A percentile compares a stretch with the other conserved stretches of the same genome.
Evolutionary conservation across 495 filamentous ascomycete species (phyloP).

Genomic region (Hypomontagnella submonticulosa): DNA sequence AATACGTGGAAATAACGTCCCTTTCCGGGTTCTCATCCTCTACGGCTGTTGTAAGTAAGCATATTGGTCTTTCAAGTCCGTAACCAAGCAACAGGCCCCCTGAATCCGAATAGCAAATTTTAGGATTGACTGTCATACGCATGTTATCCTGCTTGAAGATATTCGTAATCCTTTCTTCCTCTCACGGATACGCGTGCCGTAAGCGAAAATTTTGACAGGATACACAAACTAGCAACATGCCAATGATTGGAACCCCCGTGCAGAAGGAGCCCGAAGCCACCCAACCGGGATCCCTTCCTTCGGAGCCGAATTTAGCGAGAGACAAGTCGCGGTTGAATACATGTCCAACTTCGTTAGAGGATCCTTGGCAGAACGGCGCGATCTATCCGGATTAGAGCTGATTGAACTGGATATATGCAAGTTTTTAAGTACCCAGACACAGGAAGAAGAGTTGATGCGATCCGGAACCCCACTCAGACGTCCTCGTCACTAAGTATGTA

Average conservation of each 20-base stretch:
- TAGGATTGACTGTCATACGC: too few species aligned
- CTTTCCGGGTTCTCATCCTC: too few species aligned
- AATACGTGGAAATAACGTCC: too few species aligned
- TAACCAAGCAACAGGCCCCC: too few species aligned
- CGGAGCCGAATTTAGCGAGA: slow-evolving; percentile 32
- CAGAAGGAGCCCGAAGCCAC: slow-evolving; percentile 28
- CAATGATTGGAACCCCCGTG: slow-evolving; percentile 32
- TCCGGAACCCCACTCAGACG: slow-evolving; percentile 16
- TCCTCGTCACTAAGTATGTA: slow-evolving; percentile 4
- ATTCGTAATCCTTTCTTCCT: too few species aligned
- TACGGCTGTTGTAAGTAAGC: too few species aligned
- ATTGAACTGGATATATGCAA: slow-evolving; percentile 17
- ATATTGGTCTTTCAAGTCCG: too few species aligned
- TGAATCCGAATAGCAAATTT: too few species aligned
- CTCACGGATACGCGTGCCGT: neutral
- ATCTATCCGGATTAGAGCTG: slow-evolving; percentile 15
- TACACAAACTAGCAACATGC: slow-evolving; percentile 12
- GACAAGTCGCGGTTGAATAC: neutral
- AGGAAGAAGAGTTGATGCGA: slow-evolving; percentile 10
- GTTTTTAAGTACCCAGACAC: neutral
- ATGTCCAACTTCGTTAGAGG: slow-evolving; percentile 4
- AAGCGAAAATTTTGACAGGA: slow-evolving; percentile 15
- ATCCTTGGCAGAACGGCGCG: slow-evolving; percentile 10
- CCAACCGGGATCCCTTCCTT: slow-evolving; percentile 15
- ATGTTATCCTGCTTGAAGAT: too few species aligned